phyloP scores from a whole-genome alignment of 768 basidiomycete species.

The Panaeolus papilionaceus region DNA sequence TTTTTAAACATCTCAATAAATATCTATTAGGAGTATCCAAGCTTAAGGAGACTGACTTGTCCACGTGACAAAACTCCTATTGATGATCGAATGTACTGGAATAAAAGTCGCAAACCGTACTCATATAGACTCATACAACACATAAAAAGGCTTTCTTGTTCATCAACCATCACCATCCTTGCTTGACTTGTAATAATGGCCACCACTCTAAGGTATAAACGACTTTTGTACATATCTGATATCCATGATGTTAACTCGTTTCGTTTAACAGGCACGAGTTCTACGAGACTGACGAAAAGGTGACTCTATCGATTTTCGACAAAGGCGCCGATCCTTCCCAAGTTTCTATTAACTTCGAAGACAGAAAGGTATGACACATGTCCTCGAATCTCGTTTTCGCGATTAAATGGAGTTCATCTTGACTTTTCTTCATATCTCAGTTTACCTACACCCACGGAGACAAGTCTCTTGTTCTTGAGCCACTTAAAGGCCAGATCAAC shows the following conservation, averaged over 20 bases:
- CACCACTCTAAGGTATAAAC: slow-evolving; percentile 41
- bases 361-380: slow-evolving; percentile 57
- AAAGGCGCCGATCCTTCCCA: slow-evolving; percentile 71
- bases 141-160: slow-evolving; percentile 15
- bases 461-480: slow-evolving; percentile 73
- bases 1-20: not conserved
- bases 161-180: slow-evolving; percentile 13
- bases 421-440: slow-evolving; percentile 35
- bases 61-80: slow-evolving; percentile 29
- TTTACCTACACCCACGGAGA: slow-evolving; percentile 72
- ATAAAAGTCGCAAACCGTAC: slow-evolving; percentile 20
- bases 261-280: slow-evolving; percentile 71
- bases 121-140: not conserved
- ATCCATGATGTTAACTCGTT: not conserved
- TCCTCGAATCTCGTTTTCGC: slow-evolving; percentile 1
- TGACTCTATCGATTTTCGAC: slow-evolving; percentile 81
- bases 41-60: too few species aligned
- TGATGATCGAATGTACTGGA: slow-evolving; percentile 44
- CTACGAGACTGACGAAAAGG: slow-evolving; percentile 82
- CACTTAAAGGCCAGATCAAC: slow-evolving; percentile 84
- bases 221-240: not conserved
- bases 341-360: slow-evolving; percentile 67
- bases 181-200: slow-evolving; percentile 30
- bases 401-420: slow-evolving; percentile 17
- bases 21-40: too few species aligned